Evolutionary conservation across 768 basidiomycete genomes (phyloP).

Genomic region (Galerina marginata): DNA sequence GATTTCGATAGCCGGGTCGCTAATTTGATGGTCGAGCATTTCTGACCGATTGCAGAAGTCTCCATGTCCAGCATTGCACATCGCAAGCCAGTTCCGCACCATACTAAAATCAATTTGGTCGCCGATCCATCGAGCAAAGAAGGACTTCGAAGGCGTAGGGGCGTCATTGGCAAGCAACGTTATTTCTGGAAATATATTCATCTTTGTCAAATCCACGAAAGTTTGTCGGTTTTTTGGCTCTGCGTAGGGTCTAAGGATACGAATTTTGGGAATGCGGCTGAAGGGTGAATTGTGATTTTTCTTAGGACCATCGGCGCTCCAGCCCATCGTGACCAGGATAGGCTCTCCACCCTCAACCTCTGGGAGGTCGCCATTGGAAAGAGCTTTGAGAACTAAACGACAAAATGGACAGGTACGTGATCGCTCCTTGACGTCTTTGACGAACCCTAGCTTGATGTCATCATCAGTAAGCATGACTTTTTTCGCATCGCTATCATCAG

Average conservation of each 20-base stretch:
- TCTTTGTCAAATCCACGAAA: background rate
- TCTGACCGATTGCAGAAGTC: background rate
- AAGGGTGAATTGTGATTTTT: background rate
- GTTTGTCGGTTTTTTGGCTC: background rate
- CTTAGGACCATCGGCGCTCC: background rate
- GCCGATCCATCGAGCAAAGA: constrained; percentile 5
- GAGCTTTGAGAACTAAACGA: background rate
- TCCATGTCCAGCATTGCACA: constrained; percentile 12
- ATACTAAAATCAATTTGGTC: constrained; percentile 14
- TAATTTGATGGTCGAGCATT: background rate
- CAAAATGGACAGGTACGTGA: constrained; percentile 7
- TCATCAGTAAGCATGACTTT: background rate
- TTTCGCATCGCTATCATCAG: background rate
- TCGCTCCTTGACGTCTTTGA: constrained; percentile 10
- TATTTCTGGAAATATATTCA: constrained; percentile 12
- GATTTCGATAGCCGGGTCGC: constrained; percentile 5
- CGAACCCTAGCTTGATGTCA: constrained; percentile 2
- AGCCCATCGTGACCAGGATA: background rate
- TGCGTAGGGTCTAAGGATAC: background rate
- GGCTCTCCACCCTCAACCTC: constrained; percentile 3
- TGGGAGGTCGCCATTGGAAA: background rate
- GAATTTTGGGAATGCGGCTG: background rate
- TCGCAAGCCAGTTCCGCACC: constrained; percentile 10
- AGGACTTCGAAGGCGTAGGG: background rate
- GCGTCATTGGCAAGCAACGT: constrained; percentile 17